Evolutionary conservation across 352 stramenopile species (phyloP), one percentile per base, ranked within the genome.

Genomic region (Globisporangium orthogonon): DNA sequence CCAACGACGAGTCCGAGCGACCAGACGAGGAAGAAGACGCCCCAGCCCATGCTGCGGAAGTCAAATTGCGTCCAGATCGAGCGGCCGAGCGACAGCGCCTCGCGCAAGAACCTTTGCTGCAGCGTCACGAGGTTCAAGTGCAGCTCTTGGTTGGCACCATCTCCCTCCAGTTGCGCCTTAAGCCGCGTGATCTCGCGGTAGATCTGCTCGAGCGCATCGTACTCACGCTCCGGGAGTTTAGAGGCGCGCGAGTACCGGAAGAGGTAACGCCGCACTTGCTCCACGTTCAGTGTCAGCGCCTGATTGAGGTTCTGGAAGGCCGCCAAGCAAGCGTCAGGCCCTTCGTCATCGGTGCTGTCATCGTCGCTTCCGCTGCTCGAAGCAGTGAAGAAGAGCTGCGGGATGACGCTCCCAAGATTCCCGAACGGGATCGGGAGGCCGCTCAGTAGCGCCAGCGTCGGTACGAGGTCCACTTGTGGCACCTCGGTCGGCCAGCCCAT

Each of bases 401-500:
- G 91, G 50, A 98, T 94, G 46, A 98, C 61, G 10, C 83, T 86
- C 13, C 96, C 96, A 4, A 99, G 81, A 72, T 95, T 98, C 1
- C 87, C 91, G 71, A 98, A 98, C 18, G 97, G 97, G 67, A 99
- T 97, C 1, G 96, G 94, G 45, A 98, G 63, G 2, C 96, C 95
- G 31, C 97, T 74, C 11, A 98, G 67, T 47, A 98, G 71, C 23
- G 93, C 87, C 28, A 99, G 76, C 17, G 96, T 98, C 14, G 97
- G 95, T 5, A 98, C 95, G 30, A 99, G 69, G 71, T 99, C 96
- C 29, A 99, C 97, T 74, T 99, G 96, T 23, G 83, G 78, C 41
- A 97, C 84, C 51, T 86, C 70, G 2, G 60, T 44, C 7, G 49
- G 41, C 62, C 54, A 75, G 7, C 23, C 7, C n/a, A 49, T 3